Evolutionary conservation across 169 alveolate species (phyloP).

Genomic region (Cryptosporidium meleagridis): DNA sequence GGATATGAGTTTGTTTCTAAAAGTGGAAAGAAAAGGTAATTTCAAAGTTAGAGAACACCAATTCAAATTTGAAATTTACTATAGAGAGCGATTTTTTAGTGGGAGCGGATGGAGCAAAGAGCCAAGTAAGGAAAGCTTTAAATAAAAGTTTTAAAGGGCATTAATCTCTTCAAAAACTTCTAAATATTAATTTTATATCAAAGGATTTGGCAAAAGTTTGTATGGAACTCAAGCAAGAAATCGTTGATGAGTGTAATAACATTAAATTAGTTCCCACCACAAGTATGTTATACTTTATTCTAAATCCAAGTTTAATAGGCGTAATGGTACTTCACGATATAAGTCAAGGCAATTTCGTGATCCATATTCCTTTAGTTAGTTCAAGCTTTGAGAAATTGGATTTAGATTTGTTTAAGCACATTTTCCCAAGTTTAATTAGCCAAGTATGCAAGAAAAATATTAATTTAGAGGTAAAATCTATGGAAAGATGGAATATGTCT

Average conservation of each 20-base stretch:
- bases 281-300: slow-evolving; percentile 89
- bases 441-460: background rate
- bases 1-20: slow-evolving; percentile 2
- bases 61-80: slow-evolving; percentile 78
- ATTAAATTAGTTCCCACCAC: slow-evolving; percentile 70
- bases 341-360: slow-evolving; percentile 89
- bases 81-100: slow-evolving; percentile 82
- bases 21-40: slow-evolving; percentile 1
- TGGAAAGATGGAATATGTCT: slow-evolving; percentile 84
- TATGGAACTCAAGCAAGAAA: slow-evolving; percentile 17
- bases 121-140: slow-evolving; percentile 62
- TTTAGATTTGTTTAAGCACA: slow-evolving; percentile 76
- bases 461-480: slow-evolving; percentile 62
- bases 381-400: slow-evolving; percentile 77
- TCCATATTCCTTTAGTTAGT: slow-evolving; percentile 89
- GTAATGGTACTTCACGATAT: slow-evolving; percentile 90
- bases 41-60: slow-evolving; percentile 37
- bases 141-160: slow-evolving; percentile 75
- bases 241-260: background rate
- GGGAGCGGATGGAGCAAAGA: slow-evolving; percentile 81
- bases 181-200: slow-evolving; percentile 89
- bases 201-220: slow-evolving; percentile 80
- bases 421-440: background rate
- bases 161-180: slow-evolving; percentile 82
- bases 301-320: slow-evolving; percentile 81